Conservation (phyloP, 2,329 filamentous ascomycete species). For the Mollisiaceae sp. region DNA sequence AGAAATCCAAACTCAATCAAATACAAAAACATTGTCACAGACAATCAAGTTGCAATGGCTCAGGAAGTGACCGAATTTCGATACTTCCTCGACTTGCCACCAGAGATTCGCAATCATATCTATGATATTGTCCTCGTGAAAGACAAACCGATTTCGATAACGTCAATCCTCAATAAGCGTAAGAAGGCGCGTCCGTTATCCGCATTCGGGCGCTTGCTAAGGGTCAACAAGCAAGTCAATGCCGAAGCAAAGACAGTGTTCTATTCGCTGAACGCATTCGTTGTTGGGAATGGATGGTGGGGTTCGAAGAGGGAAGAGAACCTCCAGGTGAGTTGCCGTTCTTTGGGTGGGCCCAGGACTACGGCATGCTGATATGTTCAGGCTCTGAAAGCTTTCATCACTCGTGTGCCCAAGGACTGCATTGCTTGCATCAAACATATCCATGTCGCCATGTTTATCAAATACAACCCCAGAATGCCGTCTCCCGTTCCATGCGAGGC, state of each 20-base stretch:
- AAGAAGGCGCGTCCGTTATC: not conserved
- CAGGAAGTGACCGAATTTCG: not conserved
- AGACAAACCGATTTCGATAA: not conserved
- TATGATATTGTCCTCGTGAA: constrained; percentile 1
- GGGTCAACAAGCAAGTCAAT: constrained; percentile 1
- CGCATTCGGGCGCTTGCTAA: not conserved
- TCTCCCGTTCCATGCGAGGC: not conserved
- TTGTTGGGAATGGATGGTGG: constrained; percentile 3
- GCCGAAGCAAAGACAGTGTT: not conserved
- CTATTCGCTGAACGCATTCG: not conserved
- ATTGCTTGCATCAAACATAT: constrained; percentile 2
- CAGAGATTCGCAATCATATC: not conserved
- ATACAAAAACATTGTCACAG: no score
- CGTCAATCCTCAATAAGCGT: not conserved
- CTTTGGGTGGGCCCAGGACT: not conserved
- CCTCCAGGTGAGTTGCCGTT: not conserved
- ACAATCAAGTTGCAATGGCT: not conserved
- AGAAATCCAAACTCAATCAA: not conserved
- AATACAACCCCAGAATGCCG: not conserved
- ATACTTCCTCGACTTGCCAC: not conserved
- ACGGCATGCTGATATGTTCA: not conserved
- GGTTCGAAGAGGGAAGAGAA: not conserved
- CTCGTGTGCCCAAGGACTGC: not conserved
- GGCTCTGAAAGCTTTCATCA: constrained; percentile 1
- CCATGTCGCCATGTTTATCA: not conserved